These are phyloP conservation scores for Dendrobium huoshanense DNA, from an alignment of 106 monocot genomes.

Conservation along the genomic window DNA sequence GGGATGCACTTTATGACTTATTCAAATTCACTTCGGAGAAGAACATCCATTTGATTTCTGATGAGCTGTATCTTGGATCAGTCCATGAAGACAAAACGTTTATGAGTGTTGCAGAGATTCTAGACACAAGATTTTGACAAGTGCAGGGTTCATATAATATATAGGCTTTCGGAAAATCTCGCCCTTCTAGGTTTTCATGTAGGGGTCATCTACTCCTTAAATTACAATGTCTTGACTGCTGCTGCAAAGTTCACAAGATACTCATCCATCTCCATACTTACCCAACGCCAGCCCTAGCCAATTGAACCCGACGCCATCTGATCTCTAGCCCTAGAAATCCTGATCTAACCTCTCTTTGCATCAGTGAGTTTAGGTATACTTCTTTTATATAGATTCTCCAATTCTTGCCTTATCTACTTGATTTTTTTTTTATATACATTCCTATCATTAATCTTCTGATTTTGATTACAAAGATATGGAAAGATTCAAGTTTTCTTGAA, in stretches of 20 bases:
- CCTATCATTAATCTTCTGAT: no score
- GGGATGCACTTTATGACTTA: slow-evolving; percentile 47
- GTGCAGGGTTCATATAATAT: slow-evolving; percentile 80
- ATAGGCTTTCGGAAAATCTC: slow-evolving; percentile 86
- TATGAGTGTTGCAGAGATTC: slow-evolving; percentile 67
- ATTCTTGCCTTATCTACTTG: no score
- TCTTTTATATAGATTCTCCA: no score
- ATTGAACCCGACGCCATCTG: no score
- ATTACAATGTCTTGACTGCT: slow-evolving; percentile 59
- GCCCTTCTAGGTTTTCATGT: slow-evolving; percentile 65
- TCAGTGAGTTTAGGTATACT: no score
- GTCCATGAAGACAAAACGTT: slow-evolving; percentile 44
- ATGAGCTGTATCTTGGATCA: slow-evolving; percentile 91
- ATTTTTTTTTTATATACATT: no score
- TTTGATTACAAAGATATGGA: no score
- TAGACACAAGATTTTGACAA: slow-evolving; percentile 58
- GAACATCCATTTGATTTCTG: slow-evolving; percentile 88
- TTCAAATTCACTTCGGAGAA: slow-evolving; percentile 73
- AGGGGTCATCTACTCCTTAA: slow-evolving; percentile 74
- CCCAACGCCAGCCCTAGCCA: no score
- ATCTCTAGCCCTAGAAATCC: no score
- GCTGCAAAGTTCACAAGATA: slow-evolving; percentile 69
- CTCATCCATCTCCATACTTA: slow-evolving; percentile 59
- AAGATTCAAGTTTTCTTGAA: no score
- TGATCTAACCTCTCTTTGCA: no score